These are phyloP conservation scores for Puccinia coronata DNA, from an alignment of 1,284 basidiomycete species.

Conservation along the genomic window DNA sequence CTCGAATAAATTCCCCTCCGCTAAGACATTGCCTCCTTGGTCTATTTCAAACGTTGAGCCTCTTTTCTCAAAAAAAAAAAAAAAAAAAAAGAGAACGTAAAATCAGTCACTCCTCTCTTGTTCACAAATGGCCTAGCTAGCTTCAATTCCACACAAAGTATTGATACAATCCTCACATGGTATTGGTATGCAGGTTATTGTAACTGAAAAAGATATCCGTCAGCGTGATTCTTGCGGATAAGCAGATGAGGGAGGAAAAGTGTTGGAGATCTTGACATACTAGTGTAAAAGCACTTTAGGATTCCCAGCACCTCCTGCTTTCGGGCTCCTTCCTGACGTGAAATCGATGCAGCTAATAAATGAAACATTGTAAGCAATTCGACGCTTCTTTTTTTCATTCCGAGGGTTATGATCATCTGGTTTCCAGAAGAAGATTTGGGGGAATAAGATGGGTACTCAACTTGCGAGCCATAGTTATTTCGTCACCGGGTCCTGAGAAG, in stretches of 20 bases:
- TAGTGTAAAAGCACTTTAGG: conserved; percentile 29
- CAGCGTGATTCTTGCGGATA: not conserved
- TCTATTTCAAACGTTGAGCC: conserved; percentile 12
- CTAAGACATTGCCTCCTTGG: conserved; percentile 18
- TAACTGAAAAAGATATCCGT: conserved; percentile 18
- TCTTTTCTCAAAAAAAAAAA: not conserved
- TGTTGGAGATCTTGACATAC: conserved; percentile 4
- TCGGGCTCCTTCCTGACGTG: conserved; percentile 35
- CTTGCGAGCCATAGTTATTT: conserved; percentile 42
- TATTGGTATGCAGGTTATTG: conserved; percentile 34
- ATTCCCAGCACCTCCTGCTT: conserved; percentile 4
- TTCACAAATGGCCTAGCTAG: no score
- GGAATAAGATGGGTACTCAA: not conserved
- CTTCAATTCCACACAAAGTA: no score
- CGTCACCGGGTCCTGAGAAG: conserved; percentile 13
- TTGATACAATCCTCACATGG: not conserved
- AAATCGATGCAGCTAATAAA: conserved; percentile 30
- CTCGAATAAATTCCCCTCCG: conserved; percentile 39
- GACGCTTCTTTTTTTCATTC: not conserved
- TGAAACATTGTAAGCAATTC: not conserved
- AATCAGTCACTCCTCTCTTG: no score
- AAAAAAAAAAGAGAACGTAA: not conserved
- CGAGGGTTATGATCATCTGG: not conserved
- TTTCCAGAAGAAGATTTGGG: not conserved
- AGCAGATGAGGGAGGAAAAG: not conserved